Evolutionary conservation across 2,329 filamentous ascomycete genomes (phyloP).

Genomic region (Dothistroma pini): DNA sequence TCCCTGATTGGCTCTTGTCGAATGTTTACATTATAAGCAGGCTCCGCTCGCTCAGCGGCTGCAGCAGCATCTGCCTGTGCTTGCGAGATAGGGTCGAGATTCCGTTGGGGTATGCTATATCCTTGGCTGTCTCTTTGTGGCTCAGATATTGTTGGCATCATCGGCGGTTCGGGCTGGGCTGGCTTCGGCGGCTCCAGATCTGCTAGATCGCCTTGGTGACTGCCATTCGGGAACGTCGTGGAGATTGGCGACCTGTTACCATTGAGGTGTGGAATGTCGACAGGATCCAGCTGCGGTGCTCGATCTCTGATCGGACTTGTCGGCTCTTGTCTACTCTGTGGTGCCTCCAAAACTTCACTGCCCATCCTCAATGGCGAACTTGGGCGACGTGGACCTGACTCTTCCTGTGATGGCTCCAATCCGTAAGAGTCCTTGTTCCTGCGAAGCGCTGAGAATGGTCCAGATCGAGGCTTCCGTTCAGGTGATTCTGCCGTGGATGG

Average conservation of each 20-base stretch:
- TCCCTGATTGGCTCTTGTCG: slow-evolving; percentile 73
- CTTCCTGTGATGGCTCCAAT: slow-evolving; percentile 32
- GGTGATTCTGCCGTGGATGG: slow-evolving; percentile 41
- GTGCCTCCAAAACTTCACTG: slow-evolving; percentile 30
- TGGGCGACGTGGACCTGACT: slow-evolving; percentile 25
- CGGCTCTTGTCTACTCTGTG: slow-evolving; percentile 12
- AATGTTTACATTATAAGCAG: slow-evolving; percentile 75
- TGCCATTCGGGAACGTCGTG: slow-evolving; percentile 27
- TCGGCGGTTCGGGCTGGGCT: slow-evolving; percentile 17
- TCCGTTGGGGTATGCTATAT: slow-evolving; percentile 67
- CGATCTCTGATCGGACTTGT: slow-evolving; percentile 10
- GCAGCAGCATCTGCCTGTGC: slow-evolving; percentile 63
- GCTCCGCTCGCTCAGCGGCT: slow-evolving; percentile 53
- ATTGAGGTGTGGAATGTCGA: slow-evolving; percentile 22
- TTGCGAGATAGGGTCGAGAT: slow-evolving; percentile 58
- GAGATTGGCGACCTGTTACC: slow-evolving; percentile 19
- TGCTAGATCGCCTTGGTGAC: slow-evolving; percentile 35
- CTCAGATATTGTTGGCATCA: slow-evolving; percentile 29
- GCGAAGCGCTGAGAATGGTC: slow-evolving; percentile 54
- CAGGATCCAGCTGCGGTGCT: slow-evolving; percentile 14
- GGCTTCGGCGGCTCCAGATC: slow-evolving; percentile 33
- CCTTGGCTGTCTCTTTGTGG: slow-evolving; percentile 67
- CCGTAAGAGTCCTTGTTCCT: slow-evolving; percentile 60
- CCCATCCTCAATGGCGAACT: slow-evolving; percentile 32
- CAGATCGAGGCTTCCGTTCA: slow-evolving; percentile 55